phyloP scores from a whole-genome alignment of 2,329 filamentous ascomycete species.

The Monascus ruber region DNA sequence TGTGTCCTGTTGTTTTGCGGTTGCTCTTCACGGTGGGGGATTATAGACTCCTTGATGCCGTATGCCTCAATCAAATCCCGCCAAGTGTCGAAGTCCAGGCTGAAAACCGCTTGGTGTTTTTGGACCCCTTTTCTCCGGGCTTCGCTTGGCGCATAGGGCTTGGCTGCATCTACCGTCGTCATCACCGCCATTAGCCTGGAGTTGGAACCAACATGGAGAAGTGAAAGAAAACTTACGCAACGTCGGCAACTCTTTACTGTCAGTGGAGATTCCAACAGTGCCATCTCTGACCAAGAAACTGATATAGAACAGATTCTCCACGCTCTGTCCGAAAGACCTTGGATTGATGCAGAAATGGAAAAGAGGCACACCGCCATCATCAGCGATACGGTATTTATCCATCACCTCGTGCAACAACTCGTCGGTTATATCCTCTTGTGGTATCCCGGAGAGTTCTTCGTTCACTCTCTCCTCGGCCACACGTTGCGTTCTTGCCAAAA shows the following conservation, averaged over 20 bases:
- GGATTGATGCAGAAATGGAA: slow-evolving; percentile 88
- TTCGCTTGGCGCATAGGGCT: slow-evolving; percentile 38
- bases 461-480: slow-evolving; percentile 39
- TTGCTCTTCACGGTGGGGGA: slow-evolving; percentile 61
- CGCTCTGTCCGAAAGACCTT: slow-evolving; percentile 78
- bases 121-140: slow-evolving; percentile 43
- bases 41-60: slow-evolving; percentile 66
- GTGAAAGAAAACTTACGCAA: slow-evolving; percentile 50
- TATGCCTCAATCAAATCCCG: slow-evolving; percentile 63
- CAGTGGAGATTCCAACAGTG: slow-evolving; percentile 59
- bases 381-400: slow-evolving; percentile 53
- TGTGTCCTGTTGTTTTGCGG: slow-evolving; percentile 41
- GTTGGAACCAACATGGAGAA: slow-evolving; percentile 1
- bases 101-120: slow-evolving; percentile 77
- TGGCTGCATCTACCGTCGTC: slow-evolving; percentile 29
- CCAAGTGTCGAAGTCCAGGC: slow-evolving; percentile 79
- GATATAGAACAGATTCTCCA: slow-evolving; percentile 95
- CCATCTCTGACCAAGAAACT: slow-evolving; percentile 90
- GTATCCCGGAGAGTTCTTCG: slow-evolving; percentile 24
- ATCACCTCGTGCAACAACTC: slow-evolving; percentile 43
- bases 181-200: slow-evolving; percentile 2
- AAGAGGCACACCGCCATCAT: slow-evolving; percentile 61
- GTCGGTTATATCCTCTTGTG: slow-evolving; percentile 19
- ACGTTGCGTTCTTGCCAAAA: slow-evolving; percentile 39
- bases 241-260: slow-evolving; percentile 64